These are phyloP conservation scores for Quercus aquifolioides DNA, from an alignment of 306 rosid species.

Conservation along the genomic window DNA sequence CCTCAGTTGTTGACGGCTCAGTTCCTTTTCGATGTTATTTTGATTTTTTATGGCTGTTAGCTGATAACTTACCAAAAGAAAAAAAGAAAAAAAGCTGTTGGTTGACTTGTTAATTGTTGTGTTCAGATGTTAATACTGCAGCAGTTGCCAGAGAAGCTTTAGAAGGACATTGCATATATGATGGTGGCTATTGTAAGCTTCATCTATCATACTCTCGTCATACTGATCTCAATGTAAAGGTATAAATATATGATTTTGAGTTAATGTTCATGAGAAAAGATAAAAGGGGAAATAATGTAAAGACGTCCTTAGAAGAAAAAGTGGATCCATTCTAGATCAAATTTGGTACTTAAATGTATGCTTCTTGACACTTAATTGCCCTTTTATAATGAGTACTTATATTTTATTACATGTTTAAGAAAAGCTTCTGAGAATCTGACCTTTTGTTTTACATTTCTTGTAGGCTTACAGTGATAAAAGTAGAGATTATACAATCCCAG, in stretches of 20 bases:
- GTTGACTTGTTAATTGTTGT: constrained; percentile 8
- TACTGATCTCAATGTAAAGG: constrained; percentile 99
- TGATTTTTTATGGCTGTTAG: not conserved
- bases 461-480: constrained; percentile 93
- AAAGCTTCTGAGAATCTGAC: constrained; percentile 11
- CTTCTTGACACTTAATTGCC: constrained; percentile 57
- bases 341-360: constrained; percentile 63
- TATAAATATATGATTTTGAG: constrained; percentile 62
- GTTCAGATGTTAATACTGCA: constrained; percentile 61
- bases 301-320: constrained; percentile 53
- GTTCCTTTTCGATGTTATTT: not conserved
- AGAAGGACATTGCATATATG: constrained; percentile 97
- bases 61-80: too few relatives aligned
- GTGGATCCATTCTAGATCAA: constrained; percentile 56
- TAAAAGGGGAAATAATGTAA: constrained; percentile 32
- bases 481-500: constrained; percentile 62
- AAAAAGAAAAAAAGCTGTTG: not conserved
- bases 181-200: constrained; percentile 99
- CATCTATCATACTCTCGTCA: constrained; percentile 99
- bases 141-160: constrained; percentile 84
- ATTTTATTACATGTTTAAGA: constrained; percentile 11
- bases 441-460: constrained; percentile 12
- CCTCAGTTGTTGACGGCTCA: not conserved
- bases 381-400: constrained; percentile 5
- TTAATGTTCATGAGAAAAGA: constrained; percentile 59